Base-by-base conservation (phyloP, 2,329 filamentous ascomycete species). In the Kalaharituber pfeilii region DNA sequence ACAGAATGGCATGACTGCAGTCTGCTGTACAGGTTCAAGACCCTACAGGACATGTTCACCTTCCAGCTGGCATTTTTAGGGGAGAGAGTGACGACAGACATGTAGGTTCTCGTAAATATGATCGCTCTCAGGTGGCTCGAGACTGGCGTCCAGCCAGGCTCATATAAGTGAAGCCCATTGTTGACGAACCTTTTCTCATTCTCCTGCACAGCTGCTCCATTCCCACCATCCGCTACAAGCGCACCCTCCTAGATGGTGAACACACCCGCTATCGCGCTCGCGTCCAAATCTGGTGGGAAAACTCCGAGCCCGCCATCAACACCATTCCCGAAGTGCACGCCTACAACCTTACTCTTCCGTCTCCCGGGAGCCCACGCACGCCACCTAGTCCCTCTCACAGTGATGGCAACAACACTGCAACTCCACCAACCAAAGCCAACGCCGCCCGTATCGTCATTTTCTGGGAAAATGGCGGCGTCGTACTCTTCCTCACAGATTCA, bases 11-110 rank as follows among this genome's bases (percentile, higher is more conserved):
- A 47, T 47, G 42, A 22, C 26, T 47, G 50, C 25, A 51, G 30
- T 24, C 47, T 60, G 7, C 58, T 55, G 22, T 60, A 57, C 18
- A 54, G 30, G 25, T 60, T 60, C 36, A 20, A 36, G 9, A 58
- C 18, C 29, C 47, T 56, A 26, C 11, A 18, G 44, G 54, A 56
- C 30, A 56, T 56, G 54, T 56, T 56, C 24, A 53, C 49, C 18
- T 56, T 53, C 22, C 54, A 56, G 42, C 47, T 50, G 13, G 54
- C 54, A 20, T 45, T 56, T 18, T 51, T 56, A 15, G 54, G 54
- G 13, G 54, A 56, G 52, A 22, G 15, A 15, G 54, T 56, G 4
- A 51, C 53, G 45, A 50, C 42, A 7, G 54, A 56, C 26, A 53
- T 49, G 47, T 53, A 7, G n/a, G 7, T 22, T 11, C 11, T 44